A percentile compares a stretch with the other conserved stretches of the same genome.
phyloP scores from a whole-genome alignment of 2,329 filamentous ascomycete species.

The Sporothrix protearum region DNA sequence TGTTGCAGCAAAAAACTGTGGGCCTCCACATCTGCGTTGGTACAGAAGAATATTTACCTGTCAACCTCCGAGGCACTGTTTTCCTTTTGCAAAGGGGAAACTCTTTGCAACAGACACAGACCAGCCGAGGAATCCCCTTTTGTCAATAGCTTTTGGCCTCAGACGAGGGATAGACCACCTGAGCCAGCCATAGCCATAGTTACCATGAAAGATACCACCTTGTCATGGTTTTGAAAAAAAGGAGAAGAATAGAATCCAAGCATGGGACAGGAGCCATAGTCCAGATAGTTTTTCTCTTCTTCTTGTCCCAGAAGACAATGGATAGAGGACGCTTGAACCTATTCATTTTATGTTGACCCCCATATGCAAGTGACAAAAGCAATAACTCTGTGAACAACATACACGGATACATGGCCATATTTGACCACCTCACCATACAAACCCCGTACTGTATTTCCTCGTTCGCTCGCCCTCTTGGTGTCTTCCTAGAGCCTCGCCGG shows the following conservation, averaged over 20 bases:
- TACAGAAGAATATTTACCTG: background rate
- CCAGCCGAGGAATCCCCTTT: constrained; percentile 21
- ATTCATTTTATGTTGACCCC: constrained; percentile 35
- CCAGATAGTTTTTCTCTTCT: background rate
- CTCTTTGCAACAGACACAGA: background rate
- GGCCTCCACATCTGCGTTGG: background rate
- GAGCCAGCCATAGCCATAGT: constrained; percentile 35
- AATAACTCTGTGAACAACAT: background rate
- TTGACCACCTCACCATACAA: background rate
- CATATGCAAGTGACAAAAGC: background rate
- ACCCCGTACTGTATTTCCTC: constrained; percentile 1
- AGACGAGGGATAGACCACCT: constrained; percentile 21
- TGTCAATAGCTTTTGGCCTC: constrained; percentile 21
- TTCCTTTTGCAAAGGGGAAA: constrained; percentile 8
- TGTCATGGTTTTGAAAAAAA: background rate
- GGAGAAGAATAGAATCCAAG: background rate
- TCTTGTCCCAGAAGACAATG: constrained; percentile 31
- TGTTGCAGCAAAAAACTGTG: background rate
- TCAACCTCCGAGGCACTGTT: constrained; percentile 23
- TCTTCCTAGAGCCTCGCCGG: too few species aligned
- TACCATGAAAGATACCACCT: constrained; percentile 22
- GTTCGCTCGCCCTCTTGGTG: background rate
- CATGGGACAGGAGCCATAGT: constrained; percentile 10
- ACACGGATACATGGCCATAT: too few species aligned
- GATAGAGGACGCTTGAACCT: constrained; percentile 55